Conservation (phyloP, 2,329 filamentous ascomycete genomes). For the Pseudocercospora eumusae region DNA sequence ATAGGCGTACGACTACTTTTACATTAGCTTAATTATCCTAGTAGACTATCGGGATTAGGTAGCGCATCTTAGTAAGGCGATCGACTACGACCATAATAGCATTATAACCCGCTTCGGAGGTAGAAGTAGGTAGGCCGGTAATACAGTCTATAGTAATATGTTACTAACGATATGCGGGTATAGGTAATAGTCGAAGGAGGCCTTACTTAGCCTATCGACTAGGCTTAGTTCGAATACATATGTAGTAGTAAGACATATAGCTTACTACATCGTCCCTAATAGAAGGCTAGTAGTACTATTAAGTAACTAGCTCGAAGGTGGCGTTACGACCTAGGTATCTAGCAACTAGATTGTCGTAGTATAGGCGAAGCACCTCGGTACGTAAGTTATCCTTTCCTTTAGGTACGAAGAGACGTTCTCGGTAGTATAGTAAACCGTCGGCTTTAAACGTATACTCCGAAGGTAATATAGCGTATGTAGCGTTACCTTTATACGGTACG, state of each 20-base stretch:
- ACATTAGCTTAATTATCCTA: too few species aligned
- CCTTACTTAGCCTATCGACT: too few species aligned
- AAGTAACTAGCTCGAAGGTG: not conserved
- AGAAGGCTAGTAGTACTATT: not conserved
- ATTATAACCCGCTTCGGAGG: not conserved
- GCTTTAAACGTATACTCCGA: not conserved
- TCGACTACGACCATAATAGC: not conserved
- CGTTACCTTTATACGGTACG: not conserved
- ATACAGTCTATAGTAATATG: not conserved
- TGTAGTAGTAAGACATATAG: constrained; percentile 4
- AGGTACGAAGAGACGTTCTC: not conserved
- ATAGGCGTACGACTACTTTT: not conserved
- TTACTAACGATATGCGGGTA: not conserved
- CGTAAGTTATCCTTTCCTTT: not conserved
- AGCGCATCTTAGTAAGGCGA: not conserved
- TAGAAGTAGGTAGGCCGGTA: not conserved
- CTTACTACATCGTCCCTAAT: not conserved
- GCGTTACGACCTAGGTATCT: not conserved
- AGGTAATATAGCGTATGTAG: not conserved
- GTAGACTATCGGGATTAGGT: not conserved
- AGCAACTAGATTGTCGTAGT: not conserved
- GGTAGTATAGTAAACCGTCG: not conserved
- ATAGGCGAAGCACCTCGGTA: not conserved
- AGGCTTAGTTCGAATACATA: not conserved
- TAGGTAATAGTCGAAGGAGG: not conserved